These are phyloP conservation scores for Pythium phragmitis DNA, from an alignment of 352 stramenopile genomes.

Conservation along the genomic window DNA sequence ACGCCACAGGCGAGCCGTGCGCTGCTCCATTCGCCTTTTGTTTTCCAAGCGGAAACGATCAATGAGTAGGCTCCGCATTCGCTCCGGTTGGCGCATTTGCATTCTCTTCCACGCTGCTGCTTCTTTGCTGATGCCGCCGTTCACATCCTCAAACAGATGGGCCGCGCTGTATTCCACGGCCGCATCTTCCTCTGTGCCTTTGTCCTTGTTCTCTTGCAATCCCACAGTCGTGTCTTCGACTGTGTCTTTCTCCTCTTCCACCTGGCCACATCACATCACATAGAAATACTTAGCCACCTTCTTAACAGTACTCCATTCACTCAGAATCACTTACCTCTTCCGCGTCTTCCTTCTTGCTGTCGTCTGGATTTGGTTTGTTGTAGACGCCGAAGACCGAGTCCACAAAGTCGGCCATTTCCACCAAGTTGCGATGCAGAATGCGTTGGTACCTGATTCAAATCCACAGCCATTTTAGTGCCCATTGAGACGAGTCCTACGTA, in stretches of 20 bases:
- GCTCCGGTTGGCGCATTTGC: conserved; percentile 3
- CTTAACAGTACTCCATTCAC: too few species aligned
- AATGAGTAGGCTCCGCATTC: conserved; percentile 35
- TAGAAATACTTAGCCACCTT: background rate
- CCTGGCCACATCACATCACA: background rate
- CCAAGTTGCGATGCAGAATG: conserved; percentile 67
- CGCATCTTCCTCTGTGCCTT: background rate
- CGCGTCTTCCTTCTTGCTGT: background rate
- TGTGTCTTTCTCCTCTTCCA: background rate
- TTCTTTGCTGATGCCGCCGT: conserved; percentile 22
- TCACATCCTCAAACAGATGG: conserved; percentile 13
- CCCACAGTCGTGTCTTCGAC: too few species aligned
- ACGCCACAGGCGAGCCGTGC: conserved; percentile 61
- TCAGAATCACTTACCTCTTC: background rate
- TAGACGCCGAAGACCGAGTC: conserved; percentile 80
- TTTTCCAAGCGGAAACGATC: conserved; percentile 56
- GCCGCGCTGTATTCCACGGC: background rate
- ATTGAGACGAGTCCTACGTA: background rate
- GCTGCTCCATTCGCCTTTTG: conserved; percentile 46
- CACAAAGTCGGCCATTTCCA: conserved; percentile 83
- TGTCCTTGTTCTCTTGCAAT: too few species aligned
- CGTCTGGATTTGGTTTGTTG: conserved; percentile 26
- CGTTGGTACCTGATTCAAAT: conserved; percentile 53
- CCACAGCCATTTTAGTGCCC: background rate
- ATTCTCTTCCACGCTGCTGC: background rate